phyloP scores from a whole-genome alignment of 805 yeast species.

The Saccharomyces paradoxus region DNA sequence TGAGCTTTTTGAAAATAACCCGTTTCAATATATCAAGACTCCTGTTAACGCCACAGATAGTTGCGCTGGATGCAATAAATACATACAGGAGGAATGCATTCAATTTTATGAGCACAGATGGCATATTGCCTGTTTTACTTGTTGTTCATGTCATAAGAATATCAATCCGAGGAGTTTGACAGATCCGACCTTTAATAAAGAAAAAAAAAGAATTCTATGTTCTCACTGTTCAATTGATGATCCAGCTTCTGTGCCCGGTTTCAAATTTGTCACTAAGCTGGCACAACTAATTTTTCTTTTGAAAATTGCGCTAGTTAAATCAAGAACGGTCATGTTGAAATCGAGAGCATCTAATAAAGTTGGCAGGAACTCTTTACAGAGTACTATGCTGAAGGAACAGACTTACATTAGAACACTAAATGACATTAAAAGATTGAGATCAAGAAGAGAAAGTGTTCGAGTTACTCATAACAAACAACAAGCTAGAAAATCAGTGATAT shows the following conservation, averaged over 20 bases:
- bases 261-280: constrained; percentile 56
- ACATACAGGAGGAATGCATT: constrained; percentile 80
- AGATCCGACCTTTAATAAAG: constrained; percentile 40
- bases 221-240: constrained; percentile 50
- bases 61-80: constrained; percentile 61
- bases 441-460: constrained; percentile 56
- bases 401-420: constrained; percentile 62
- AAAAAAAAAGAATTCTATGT: constrained; percentile 41
- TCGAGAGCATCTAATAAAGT: constrained; percentile 7
- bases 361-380: constrained; percentile 4
- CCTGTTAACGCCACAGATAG: constrained; percentile 63
- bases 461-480: constrained; percentile 43
- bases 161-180: constrained; percentile 35
- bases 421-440: constrained; percentile 69
- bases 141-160: constrained; percentile 47
- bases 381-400: constrained; percentile 32
- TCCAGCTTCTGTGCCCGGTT: constrained; percentile 44
- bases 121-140: constrained; percentile 71
- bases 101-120: constrained; percentile 57
- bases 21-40: constrained; percentile 38
- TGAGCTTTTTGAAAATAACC: constrained; percentile 30
- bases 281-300: constrained; percentile 68
- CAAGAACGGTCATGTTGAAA: constrained; percentile 48
- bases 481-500: constrained; percentile 56
- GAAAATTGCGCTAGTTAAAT: constrained; percentile 76